Conservation (phyloP, 805 yeast species). For the Wickerhamiella alocasiicola region DNA sequence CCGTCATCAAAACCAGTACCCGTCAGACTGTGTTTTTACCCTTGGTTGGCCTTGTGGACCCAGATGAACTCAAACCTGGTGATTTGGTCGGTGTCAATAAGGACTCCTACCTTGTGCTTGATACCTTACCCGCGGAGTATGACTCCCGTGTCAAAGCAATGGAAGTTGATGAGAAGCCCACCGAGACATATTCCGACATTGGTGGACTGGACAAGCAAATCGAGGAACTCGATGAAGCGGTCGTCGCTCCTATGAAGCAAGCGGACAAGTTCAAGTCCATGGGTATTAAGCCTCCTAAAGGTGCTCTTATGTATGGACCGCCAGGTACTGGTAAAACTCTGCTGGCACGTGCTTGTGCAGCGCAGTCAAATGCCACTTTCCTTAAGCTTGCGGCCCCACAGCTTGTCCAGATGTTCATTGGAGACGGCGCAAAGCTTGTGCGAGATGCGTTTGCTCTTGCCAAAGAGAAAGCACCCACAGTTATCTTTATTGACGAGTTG, state of each 20-base stretch:
- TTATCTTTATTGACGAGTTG: constrained; percentile 92
- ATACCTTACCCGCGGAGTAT: constrained; percentile 92
- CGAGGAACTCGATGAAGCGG: constrained; percentile 96
- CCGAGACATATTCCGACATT: constrained; percentile 91
- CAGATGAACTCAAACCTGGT: constrained; percentile 86
- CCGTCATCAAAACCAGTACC: constrained; percentile 94
- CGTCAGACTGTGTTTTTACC: constrained; percentile 96
- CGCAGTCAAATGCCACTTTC: constrained; percentile 95
- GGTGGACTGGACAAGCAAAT: constrained; percentile 98
- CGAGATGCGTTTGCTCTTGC: constrained; percentile 97
- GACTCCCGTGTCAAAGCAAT: constrained; percentile 96
- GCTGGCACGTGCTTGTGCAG: constrained; percentile 97
- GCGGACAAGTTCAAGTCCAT: constrained; percentile 88
- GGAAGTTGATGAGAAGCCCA: constrained; percentile 99
- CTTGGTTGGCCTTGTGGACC: constrained; percentile 88
- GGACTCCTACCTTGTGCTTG: constrained; percentile 86
- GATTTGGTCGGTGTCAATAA: constrained; percentile 96
- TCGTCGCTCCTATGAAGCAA: constrained; percentile 95
- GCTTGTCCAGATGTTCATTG: constrained; percentile 94
- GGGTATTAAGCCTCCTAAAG: constrained; percentile 97
- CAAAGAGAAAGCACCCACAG: constrained; percentile 96
- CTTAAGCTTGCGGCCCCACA: constrained; percentile 96
- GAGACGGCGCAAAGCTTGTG: constrained; percentile 96
- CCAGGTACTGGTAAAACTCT: constrained; percentile 99
- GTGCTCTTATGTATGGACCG: constrained; percentile 97